Base-by-base conservation (phyloP, 1,284 basidiomycete genomes). In the Erythrobasidium hasegawianum region DNA sequence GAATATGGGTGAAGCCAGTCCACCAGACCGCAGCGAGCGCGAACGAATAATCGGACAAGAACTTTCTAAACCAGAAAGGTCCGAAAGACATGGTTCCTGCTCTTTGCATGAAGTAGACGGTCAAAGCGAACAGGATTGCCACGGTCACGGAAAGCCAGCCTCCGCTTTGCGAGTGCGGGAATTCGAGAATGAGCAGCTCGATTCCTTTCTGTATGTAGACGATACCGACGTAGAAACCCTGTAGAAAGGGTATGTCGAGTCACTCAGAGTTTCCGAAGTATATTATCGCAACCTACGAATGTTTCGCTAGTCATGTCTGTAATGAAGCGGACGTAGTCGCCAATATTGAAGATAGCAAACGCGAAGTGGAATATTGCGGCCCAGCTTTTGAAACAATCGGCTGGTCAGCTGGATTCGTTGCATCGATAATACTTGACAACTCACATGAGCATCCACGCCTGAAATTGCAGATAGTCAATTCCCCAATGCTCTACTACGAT, bases 291-390 rank as follows among this genome's bases (percentile, higher is more conserved):
- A 33, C 33, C 11, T 11, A 33, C 93, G 91, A 74, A 95, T 94
- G 92, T 96, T 72, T 96, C 90, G 74, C 90, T 93, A 1, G 91
- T 89, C 80, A 97, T 83, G 13, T 90, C 81, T 0, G 92, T 94
- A 26, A 95, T 89, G 74, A 90, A 92, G 20, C 75, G 73, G 0
- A 78, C 79, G 60, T 75, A 79, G 68, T 80, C 79, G 57, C 73
- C 77, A 1, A 80, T 45, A 72, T 97, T 96, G 55, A 91, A 81
- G 3, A 86, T 79, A 2, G 94, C 90, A 9, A 89, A 88, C 54
- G 92, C 76, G 85, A 89, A 95, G 75, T 97, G 94, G 65, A 95
- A 82, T 47, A 93, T 91, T 0, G 94, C 93, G 14, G 85, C 89
- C 93, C 94, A 96, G 1, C 95, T 81, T n/a, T n/a, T n/a, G n/a